Conservation (phyloP, 805 yeast species). For the Priceomyces medius region DNA sequence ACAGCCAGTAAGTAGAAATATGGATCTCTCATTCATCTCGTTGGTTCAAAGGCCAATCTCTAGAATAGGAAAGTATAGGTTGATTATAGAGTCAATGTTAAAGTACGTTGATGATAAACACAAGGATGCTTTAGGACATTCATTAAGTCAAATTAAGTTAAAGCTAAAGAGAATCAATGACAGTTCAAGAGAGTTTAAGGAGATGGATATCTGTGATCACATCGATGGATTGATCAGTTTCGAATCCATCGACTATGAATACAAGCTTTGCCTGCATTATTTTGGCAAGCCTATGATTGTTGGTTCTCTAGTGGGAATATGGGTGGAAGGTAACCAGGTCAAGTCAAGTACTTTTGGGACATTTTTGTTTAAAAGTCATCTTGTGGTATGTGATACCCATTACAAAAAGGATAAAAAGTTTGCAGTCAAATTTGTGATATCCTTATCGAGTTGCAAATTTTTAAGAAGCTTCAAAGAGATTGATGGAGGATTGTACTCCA, state of each 20-base stretch:
- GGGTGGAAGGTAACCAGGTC: constrained; percentile 29
- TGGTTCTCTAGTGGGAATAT: constrained; percentile 43
- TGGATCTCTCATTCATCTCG: constrained; percentile 55
- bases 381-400: constrained; percentile 33
- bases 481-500: constrained; percentile 30
- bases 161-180: constrained; percentile 28
- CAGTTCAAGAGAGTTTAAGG: constrained; percentile 16
- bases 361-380: constrained; percentile 51
- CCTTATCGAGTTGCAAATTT: constrained; percentile 37
- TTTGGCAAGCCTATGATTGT: constrained; percentile 46
- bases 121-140: constrained; percentile 12
- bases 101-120: constrained; percentile 20
- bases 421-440: constrained; percentile 47
- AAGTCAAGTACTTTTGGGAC: constrained; percentile 25
- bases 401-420: constrained; percentile 17
- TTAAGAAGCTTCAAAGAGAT: constrained; percentile 20
- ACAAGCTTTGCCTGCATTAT: constrained; percentile 32
- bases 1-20: constrained; percentile 30
- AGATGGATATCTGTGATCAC: constrained; percentile 19
- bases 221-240: constrained; percentile 15
- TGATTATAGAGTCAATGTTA: constrained; percentile 46
- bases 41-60: constrained; percentile 54
- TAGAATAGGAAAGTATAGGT: constrained; percentile 49
- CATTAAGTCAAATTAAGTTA: constrained; percentile 14
- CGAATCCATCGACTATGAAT: constrained; percentile 6